phyloP scores from a whole-genome alignment of 768 basidiomycete genomes.

The Calocybe cyanea region DNA sequence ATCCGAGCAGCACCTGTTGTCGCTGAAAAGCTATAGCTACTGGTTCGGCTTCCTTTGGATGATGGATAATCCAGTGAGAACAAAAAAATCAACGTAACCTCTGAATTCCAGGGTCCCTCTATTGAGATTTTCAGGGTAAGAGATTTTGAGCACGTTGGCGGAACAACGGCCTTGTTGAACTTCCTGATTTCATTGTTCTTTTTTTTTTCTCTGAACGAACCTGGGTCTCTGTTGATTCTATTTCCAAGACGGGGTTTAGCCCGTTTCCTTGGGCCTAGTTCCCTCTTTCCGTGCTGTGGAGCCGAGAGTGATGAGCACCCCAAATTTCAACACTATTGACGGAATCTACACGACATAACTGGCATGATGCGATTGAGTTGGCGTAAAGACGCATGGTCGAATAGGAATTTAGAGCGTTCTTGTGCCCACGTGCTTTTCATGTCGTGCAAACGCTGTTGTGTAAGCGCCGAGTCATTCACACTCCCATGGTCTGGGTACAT shows the following conservation, averaged over 20 bases:
- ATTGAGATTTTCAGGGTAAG: slow-evolving; percentile 2
- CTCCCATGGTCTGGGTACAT: too few relatives aligned
- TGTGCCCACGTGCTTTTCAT: neutral
- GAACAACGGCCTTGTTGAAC: neutral
- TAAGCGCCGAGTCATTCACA: too few relatives aligned
- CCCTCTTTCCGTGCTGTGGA: neutral
- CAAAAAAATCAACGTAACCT: neutral
- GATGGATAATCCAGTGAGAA: neutral
- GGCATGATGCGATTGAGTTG: slow-evolving; percentile 4
- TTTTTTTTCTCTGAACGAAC: neutral
- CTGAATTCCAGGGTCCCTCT: neutral
- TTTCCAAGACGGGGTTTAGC: neutral
- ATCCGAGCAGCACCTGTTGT: too few relatives aligned
- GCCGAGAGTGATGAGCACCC: neutral
- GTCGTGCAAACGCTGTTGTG: neutral
- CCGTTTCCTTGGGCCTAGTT: neutral
- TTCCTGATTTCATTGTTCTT: neutral
- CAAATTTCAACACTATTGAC: neutral
- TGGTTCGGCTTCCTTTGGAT: neutral
- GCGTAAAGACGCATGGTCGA: neutral
- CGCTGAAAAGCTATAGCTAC: too few relatives aligned
- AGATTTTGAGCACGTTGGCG: neutral
- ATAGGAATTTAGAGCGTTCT: neutral
- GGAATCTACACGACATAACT: neutral
- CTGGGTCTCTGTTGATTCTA: neutral